phyloP scores from a whole-genome alignment of 208 protist genomes.

The Leishmania arabica region DNA sequence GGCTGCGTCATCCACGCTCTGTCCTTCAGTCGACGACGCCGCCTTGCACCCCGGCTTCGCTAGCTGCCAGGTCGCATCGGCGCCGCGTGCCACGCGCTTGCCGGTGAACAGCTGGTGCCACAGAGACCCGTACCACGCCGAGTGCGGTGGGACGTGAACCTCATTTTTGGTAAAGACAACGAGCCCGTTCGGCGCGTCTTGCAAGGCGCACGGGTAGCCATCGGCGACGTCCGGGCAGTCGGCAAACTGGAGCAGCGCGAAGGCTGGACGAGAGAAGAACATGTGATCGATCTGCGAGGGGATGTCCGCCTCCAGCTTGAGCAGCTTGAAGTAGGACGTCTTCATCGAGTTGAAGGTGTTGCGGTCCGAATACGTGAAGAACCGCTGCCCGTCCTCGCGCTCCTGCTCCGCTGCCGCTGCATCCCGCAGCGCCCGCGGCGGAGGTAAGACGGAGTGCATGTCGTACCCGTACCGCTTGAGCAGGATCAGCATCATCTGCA shows the following conservation, averaged over 20 bases:
- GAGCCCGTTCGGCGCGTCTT: constrained; percentile 50
- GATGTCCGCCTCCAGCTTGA: constrained; percentile 72
- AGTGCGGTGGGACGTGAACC: constrained; percentile 35
- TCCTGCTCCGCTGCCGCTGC: constrained; percentile 16
- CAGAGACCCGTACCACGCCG: constrained; percentile 12
- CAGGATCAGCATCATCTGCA: constrained; percentile 78
- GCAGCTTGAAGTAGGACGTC: constrained; percentile 79
- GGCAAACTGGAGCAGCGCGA: constrained; percentile 60
- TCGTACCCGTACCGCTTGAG: constrained; percentile 70
- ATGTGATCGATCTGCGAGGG: constrained; percentile 89
- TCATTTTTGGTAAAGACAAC: constrained; percentile 79
- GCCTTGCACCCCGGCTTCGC: constrained; percentile 1
- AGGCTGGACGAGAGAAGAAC: constrained; percentile 55
- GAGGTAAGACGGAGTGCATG: constrained; percentile 68
- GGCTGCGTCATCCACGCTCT: not conserved
- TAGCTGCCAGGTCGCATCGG: not conserved
- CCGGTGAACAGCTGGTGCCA: constrained; percentile 33
- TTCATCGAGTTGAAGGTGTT: constrained; percentile 81
- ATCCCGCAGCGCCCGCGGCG: constrained; percentile 32
- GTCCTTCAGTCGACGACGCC: not conserved
- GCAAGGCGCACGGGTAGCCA: constrained; percentile 41
- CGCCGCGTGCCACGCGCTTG: not conserved
- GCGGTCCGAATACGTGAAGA: constrained; percentile 73
- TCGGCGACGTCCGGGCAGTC: constrained; percentile 70
- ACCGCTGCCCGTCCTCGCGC: constrained; percentile 21